Conservation (phyloP, 768 basidiomycete genomes). For the Suillus subalutaceus region DNA sequence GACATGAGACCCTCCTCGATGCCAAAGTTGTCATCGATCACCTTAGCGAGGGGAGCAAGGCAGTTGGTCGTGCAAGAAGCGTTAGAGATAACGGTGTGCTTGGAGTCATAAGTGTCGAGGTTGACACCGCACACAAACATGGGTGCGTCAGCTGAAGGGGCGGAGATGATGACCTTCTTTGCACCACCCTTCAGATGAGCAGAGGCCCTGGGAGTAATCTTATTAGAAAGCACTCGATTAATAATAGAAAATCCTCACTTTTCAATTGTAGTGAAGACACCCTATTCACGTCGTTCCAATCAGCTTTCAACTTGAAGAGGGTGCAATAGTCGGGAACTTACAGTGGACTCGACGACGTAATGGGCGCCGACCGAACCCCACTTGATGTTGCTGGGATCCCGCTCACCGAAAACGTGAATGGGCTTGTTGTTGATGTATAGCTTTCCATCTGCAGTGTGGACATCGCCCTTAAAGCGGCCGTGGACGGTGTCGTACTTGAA, state of each 20-base stretch:
- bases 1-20: conserved; percentile 98
- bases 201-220: conserved; percentile 58
- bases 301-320: conserved; percentile 11
- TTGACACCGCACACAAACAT: conserved; percentile 98
- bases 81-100: conserved; percentile 94
- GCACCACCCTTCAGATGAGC: conserved; percentile 98
- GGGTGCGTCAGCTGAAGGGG: conserved; percentile 95
- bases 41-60: conserved; percentile 98
- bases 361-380: conserved; percentile 85
- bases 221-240: conserved; percentile 4
- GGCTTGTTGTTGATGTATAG: conserved; percentile 81
- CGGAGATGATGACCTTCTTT: conserved; percentile 99
- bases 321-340: conserved; percentile 34
- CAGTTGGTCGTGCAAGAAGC: conserved; percentile 99
- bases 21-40: conserved; percentile 95
- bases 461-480: conserved; percentile 86
- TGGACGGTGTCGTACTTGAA: conserved; percentile 97
- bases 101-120: conserved; percentile 87
- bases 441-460: conserved; percentile 86
- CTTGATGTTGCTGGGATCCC: conserved; percentile 81
- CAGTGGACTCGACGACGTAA: conserved; percentile 97
- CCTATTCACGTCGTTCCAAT: conserved; percentile 42
- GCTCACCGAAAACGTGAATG: conserved; percentile 81
- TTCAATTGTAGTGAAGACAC: conserved; percentile 96
- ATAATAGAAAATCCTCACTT: conserved; percentile 51